Percentiles rank a stretch among this genome's conserved stretches.
These are phyloP conservation scores for Pseudopyrenochaeta lycopersici DNA, from an alignment of 2,329 filamentous ascomycete genomes.

Conservation along the genomic window DNA sequence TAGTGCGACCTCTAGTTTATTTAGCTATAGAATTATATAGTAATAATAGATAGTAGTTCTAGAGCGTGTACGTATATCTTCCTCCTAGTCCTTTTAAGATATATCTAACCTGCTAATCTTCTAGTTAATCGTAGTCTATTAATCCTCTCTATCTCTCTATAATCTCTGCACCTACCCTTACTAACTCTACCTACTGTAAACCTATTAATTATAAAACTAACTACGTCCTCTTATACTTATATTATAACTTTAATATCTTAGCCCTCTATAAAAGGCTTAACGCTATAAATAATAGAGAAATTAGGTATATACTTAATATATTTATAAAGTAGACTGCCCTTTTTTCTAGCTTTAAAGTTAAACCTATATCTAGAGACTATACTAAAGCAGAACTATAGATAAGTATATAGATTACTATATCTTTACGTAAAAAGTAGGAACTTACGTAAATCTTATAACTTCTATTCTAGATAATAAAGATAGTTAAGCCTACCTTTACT, in stretches of 20 bases:
- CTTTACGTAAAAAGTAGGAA: conserved; percentile 27
- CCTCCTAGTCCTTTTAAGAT: conserved; percentile 1
- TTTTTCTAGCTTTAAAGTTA: conserved; percentile 27
- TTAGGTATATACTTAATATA: conserved; percentile 16
- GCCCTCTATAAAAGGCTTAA: conserved; percentile 26
- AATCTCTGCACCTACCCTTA: conserved; percentile 9
- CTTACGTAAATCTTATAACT: conserved; percentile 13
- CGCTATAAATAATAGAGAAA: conserved; percentile 12
- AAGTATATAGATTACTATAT: conserved; percentile 26
- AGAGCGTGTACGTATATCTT: conserved; percentile 23
- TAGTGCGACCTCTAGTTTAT: conserved; percentile 26
- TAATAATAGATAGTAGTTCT: conserved; percentile 19
- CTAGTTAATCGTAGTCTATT: conserved; percentile 26
- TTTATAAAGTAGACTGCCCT: conserved; percentile 23
- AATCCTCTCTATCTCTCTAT: conserved; percentile 24
- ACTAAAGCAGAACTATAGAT: conserved; percentile 24
- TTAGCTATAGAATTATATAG: conserved; percentile 24
- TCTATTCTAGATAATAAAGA: conserved; percentile 7
- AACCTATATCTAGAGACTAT: conserved; percentile 17
- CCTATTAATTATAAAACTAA: conserved; percentile 23
- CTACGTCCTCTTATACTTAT: conserved; percentile 27
- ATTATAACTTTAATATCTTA: conserved; percentile 13
- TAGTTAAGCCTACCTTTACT: conserved; percentile 24
- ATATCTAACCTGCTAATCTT: conserved; percentile 4
- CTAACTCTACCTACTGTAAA: conserved; percentile 9